phyloP scores from a whole-genome alignment of 2,329 filamentous ascomycete genomes.

The Epichloe hybrida region DNA sequence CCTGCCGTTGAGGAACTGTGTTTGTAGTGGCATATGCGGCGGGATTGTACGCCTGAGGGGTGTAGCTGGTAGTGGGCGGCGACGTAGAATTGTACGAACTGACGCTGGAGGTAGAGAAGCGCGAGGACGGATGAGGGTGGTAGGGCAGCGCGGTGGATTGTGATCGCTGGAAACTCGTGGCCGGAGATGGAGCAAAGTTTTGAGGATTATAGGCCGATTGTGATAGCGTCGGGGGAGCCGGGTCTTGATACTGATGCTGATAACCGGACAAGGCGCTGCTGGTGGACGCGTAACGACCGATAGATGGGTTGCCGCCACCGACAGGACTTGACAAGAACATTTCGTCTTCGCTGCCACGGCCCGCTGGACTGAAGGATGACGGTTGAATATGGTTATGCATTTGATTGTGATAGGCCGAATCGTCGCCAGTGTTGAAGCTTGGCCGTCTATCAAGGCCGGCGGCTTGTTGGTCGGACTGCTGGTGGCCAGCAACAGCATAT shows the following conservation, averaged over 20 bases:
- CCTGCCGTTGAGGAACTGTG: conserved; percentile 33
- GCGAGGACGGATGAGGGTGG: conserved; percentile 28
- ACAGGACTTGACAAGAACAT: conserved; percentile 45
- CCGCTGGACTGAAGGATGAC: conserved; percentile 1
- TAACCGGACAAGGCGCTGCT: conserved; percentile 35
- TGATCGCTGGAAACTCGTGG: conserved; percentile 24
- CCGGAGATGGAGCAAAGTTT: conserved; percentile 33
- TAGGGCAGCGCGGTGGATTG: conserved; percentile 40
- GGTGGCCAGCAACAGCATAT: conserved; percentile 37
- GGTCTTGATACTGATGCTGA: conserved; percentile 36
- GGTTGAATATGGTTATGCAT: conserved; percentile 14
- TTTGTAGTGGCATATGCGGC: conserved; percentile 40
- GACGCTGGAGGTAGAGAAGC: conserved; percentile 26
- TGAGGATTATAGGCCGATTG: conserved; percentile 57
- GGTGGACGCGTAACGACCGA: conserved; percentile 26
- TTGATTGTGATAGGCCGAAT: conserved; percentile 40
- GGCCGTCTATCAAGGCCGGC: conserved; percentile 37
- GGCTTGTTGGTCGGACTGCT: conserved; percentile 8
- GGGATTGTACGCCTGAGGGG: conserved; percentile 43
- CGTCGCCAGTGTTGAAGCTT: conserved; percentile 68
- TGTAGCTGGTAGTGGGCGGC: conserved; percentile 29
- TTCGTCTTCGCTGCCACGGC: conserved; percentile 38
- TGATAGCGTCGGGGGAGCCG: conserved; percentile 28
- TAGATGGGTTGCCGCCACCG: conserved; percentile 8
- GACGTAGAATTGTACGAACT: conserved; percentile 14